A percentile compares a stretch with the other conserved stretches of the same genome.
Conservation (phyloP, 2,329 filamentous ascomycete genomes). For the Trichoderma koningiopsis region DNA sequence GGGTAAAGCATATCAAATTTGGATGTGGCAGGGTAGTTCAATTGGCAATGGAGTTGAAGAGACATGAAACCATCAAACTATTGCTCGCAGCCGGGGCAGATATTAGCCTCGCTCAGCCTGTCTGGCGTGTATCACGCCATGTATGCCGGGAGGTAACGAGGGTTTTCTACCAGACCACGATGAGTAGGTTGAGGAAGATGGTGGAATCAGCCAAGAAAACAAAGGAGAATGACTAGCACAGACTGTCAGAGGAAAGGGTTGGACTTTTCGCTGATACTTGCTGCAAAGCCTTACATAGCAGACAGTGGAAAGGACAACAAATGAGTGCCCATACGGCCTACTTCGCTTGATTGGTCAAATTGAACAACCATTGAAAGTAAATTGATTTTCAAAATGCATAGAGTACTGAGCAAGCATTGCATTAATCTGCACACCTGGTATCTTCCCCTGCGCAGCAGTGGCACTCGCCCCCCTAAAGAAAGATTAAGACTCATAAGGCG, state of each 20-base stretch:
- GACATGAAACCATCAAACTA: neutral
- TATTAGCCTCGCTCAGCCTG: neutral
- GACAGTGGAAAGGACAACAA: too few species aligned
- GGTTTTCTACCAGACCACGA: neutral
- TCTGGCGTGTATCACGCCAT: conserved; percentile 2
- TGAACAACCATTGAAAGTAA: neutral
- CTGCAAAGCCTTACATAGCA: too few species aligned
- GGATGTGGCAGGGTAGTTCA: neutral
- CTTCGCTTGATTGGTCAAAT: too few species aligned
- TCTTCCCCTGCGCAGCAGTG: neutral
- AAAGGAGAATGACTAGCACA: neutral
- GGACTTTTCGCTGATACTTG: too few species aligned
- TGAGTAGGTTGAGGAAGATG: neutral
- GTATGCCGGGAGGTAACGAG: neutral
- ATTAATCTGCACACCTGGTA: neutral
- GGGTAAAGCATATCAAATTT: neutral
- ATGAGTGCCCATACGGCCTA: too few species aligned
- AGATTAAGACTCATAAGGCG: neutral
- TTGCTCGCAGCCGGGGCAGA: conserved; percentile 11
- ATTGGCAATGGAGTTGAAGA: conserved; percentile 1
- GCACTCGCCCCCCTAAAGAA: neutral
- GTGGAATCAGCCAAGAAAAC: neutral
- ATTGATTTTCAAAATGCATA: neutral
- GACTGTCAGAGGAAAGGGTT: too few species aligned
- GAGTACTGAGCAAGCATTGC: neutral